Conservation (phyloP, 2,329 filamentous ascomycete species). For the Fusarium nisikadoi region DNA sequence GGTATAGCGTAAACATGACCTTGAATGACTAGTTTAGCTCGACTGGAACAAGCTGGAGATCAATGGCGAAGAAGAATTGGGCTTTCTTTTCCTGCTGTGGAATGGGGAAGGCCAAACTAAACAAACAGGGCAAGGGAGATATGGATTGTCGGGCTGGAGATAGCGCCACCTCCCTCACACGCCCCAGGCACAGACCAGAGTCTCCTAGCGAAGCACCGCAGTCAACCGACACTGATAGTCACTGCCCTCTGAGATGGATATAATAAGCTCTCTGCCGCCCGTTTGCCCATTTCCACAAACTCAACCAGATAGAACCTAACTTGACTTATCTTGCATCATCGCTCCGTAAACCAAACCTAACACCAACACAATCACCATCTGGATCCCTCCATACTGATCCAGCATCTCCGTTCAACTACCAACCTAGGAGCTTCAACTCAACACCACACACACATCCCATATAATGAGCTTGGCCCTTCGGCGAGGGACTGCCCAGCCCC, state of each 20-base stretch:
- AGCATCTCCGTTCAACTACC: slow-evolving; percentile 5
- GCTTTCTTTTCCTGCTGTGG: neutral
- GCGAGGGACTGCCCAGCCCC: slow-evolving; percentile 42
- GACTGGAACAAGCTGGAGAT: slow-evolving; percentile 11
- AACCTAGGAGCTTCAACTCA: slow-evolving; percentile 11
- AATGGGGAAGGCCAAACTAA: slow-evolving; percentile 21
- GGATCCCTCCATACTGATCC: slow-evolving; percentile 37
- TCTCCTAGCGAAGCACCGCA: slow-evolving; percentile 15
- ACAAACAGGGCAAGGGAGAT: neutral
- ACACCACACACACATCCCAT: slow-evolving; percentile 21
- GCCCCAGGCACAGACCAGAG: slow-evolving; percentile 21
- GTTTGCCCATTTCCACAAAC: slow-evolving; percentile 1
- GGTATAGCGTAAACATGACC: slow-evolving; percentile 13
- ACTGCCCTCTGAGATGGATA: slow-evolving; percentile 13
- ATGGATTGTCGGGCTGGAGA: slow-evolving; percentile 22
- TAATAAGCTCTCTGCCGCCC: slow-evolving; percentile 37
- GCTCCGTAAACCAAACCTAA: slow-evolving; percentile 26
- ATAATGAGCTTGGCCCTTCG: slow-evolving; percentile 44
- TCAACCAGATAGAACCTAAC: slow-evolving; percentile 21
- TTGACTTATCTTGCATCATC: slow-evolving; percentile 36
- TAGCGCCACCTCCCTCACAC: slow-evolving; percentile 37
- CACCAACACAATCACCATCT: neutral
- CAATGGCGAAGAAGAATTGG: slow-evolving; percentile 18
- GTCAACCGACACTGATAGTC: slow-evolving; percentile 20
- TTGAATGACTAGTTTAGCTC: slow-evolving; percentile 24